phyloP scores from a whole-genome alignment of 768 basidiomycete species.

The Boletus coccyginus region DNA sequence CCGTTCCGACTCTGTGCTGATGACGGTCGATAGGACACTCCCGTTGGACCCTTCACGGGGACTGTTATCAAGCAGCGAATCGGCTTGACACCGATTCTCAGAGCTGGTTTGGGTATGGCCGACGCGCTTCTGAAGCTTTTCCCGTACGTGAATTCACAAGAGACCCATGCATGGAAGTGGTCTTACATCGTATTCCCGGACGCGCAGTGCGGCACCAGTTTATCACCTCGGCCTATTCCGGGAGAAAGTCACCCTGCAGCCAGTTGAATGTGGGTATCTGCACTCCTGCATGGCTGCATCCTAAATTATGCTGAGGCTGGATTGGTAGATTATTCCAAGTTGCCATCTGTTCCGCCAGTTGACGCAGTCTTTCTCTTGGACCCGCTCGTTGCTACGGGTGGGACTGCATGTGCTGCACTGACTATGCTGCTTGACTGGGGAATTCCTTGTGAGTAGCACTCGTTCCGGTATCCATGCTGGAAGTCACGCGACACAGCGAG shows the following conservation, averaged over 20 bases:
- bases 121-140: constrained; percentile 84
- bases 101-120: constrained; percentile 92
- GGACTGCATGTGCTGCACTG: constrained; percentile 86
- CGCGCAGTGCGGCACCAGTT: constrained; percentile 66
- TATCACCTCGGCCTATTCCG: constrained; percentile 90
- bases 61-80: constrained; percentile 71
- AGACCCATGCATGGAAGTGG: not conserved
- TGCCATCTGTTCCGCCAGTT: constrained; percentile 71
- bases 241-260: constrained; percentile 83
- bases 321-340: constrained; percentile 79
- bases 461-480: not conserved
- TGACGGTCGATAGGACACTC: constrained; percentile 55
- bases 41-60: constrained; percentile 78
- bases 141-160: constrained; percentile 51
- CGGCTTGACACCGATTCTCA: constrained; percentile 86
- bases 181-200: constrained; percentile 1
- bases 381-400: constrained; percentile 91
- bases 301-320: not conserved
- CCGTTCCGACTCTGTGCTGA: not conserved
- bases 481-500: constrained; percentile 40
- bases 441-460: constrained; percentile 50
- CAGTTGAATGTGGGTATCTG: constrained; percentile 75
- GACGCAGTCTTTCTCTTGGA: constrained; percentile 89
- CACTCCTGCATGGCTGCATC: not conserved
- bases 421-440: constrained; percentile 87